Percentiles rank a stretch among this genome's conserved stretches.
Evolutionary conservation across 2,329 filamentous ascomycete species (phyloP).

Genomic region (Botryosphaeria dothidea): DNA sequence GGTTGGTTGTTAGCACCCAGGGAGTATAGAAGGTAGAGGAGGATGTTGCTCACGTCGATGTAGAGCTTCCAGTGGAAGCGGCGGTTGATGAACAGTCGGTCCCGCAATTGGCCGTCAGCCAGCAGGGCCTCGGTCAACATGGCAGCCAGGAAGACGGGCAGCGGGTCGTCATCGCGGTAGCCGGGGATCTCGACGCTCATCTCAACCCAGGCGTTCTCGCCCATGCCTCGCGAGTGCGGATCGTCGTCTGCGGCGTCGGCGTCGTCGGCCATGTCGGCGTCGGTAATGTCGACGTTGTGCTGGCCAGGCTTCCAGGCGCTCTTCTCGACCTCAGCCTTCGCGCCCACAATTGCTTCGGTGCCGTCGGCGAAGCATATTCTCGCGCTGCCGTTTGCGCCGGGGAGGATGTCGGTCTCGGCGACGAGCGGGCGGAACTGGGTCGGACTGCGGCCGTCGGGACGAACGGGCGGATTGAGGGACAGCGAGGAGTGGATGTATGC

Average conservation of each 20-base stretch:
- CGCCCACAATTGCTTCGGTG: conserved; percentile 91
- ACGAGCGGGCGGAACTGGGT: conserved; percentile 88
- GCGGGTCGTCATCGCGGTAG: conserved; percentile 83
- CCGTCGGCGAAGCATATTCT: conserved; percentile 93
- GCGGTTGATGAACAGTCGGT: conserved; percentile 80
- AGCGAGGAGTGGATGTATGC: conserved; percentile 92
- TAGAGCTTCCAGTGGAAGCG: conserved; percentile 97
- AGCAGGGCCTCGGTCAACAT: conserved; percentile 89
- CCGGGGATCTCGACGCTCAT: conserved; percentile 90
- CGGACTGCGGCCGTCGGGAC: conserved; percentile 79
- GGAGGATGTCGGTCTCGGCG: conserved; percentile 87
- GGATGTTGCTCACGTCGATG: conserved; percentile 72
- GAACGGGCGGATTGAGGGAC: conserved; percentile 76
- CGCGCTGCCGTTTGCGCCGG: conserved; percentile 87
- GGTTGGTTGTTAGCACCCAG: background rate
- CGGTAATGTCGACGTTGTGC: conserved; percentile 33
- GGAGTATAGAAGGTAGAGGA: background rate
- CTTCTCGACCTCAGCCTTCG: conserved; percentile 92
- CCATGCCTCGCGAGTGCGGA: conserved; percentile 35
- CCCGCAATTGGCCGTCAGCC: conserved; percentile 65
- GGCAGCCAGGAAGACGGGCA: conserved; percentile 81
- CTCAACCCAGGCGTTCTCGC: conserved; percentile 77
- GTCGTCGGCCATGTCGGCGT: conserved; percentile 43
- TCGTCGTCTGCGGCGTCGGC: conserved; percentile 36
- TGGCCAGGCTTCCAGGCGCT: conserved; percentile 46